Conservation (phyloP, 805 yeast genomes). For the Suhomyces prunicola region DNA sequence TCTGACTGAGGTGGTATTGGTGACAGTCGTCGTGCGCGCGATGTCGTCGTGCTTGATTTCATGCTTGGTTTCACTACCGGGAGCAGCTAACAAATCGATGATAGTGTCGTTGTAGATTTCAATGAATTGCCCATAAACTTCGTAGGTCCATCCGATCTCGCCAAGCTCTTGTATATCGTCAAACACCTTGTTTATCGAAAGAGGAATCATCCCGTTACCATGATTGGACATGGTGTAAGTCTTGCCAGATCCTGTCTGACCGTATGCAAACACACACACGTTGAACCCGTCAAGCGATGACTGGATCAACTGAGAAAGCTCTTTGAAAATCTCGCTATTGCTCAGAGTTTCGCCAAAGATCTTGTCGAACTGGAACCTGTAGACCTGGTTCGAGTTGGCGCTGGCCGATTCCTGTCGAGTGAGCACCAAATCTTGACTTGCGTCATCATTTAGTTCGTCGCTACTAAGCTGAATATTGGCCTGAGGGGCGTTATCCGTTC, state of each 20-base stretch:
- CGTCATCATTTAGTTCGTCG: constrained; percentile 30
- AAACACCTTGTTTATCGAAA: constrained; percentile 70
- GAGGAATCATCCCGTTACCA: constrained; percentile 76
- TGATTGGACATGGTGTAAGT: constrained; percentile 82
- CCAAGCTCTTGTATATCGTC: constrained; percentile 46
- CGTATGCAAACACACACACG: constrained; percentile 93
- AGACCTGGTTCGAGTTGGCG: constrained; percentile 9
- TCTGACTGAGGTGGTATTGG: constrained; percentile 52
- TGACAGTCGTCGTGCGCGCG: constrained; percentile 52
- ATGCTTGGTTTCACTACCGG: constrained; percentile 34
- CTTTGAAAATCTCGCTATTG: constrained; percentile 72
- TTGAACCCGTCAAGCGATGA: constrained; percentile 78
- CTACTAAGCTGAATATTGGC: constrained; percentile 17
- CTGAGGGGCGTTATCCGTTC: constrained; percentile 6
- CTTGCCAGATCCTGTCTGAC: constrained; percentile 93
- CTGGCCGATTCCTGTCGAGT: constrained; percentile 16
- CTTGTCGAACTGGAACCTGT: constrained; percentile 68
- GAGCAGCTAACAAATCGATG: constrained; percentile 55
- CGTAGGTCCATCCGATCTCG: constrained; percentile 61
- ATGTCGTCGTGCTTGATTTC: constrained; percentile 71
- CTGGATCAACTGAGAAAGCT: constrained; percentile 81
- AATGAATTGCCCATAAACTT: constrained; percentile 68
- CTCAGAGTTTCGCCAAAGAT: constrained; percentile 56
- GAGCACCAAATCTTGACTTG: constrained; percentile 33
- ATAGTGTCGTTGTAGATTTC: constrained; percentile 88